These are phyloP conservation scores for Bruguiera hainesii DNA, from an alignment of 441 rosid species.

Conservation along the genomic window DNA sequence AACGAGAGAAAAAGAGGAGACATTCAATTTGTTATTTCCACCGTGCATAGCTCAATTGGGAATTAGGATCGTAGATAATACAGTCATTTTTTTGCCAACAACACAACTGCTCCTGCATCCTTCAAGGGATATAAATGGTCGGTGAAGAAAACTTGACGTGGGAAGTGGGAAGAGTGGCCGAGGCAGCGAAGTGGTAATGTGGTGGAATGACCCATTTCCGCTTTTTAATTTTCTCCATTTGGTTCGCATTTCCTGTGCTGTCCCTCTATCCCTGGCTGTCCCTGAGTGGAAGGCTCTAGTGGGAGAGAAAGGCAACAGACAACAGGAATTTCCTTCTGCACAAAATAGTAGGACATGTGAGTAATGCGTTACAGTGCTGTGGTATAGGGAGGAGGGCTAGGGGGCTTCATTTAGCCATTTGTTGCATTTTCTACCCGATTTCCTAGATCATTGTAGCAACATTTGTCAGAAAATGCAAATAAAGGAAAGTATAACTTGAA, in stretches of 20 bases:
- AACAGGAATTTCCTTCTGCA: background rate
- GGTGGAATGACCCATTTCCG: background rate
- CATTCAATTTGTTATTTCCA: constrained; percentile 18
- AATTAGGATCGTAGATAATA: background rate
- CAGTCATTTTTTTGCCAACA: background rate
- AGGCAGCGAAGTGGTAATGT: no score
- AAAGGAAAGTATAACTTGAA: background rate
- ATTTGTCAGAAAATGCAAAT: background rate
- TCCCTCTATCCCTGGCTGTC: background rate
- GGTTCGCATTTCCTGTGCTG: background rate
- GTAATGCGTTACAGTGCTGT: background rate
- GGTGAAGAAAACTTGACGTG: no score
- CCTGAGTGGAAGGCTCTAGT: background rate
- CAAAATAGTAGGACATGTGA: background rate
- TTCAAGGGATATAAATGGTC: no score
- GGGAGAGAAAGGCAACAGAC: background rate
- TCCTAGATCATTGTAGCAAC: background rate
- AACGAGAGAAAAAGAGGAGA: constrained; percentile 2
- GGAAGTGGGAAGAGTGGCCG: no score
- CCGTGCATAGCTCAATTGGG: background rate
- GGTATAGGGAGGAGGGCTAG: background rate
- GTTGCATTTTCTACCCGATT: background rate
- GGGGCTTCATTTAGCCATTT: background rate
- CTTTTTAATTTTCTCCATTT: constrained; percentile 1
- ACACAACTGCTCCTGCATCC: background rate